Base-by-base conservation (phyloP, 2,329 filamentous ascomycete species). In the Phoma sp. region DNA sequence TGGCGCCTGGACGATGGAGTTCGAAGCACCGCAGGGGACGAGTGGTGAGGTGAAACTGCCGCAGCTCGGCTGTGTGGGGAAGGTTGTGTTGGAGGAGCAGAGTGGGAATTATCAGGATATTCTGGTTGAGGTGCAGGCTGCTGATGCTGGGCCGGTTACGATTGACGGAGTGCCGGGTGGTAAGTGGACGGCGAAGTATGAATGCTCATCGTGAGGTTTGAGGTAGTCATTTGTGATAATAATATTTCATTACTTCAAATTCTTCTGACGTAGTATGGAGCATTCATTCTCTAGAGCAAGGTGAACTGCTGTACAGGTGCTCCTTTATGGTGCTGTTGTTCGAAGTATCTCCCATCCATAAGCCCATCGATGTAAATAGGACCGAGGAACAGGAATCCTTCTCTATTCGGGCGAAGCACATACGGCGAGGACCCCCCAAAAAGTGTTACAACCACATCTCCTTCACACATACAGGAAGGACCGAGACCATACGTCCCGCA, bases 1-100 rank as follows among this genome's bases (percentile, higher is more conserved):
- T 3, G 58, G 60, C 4, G 41, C 66, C n/a, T 56, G 53, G 53
- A 35, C 55, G 22, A 49, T 72, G 22, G 62, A 64, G 12, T 71
- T 75, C 52, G 65, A 73, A 48, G 53, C 69, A 25, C 72, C 72
- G 0, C 57, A 62, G 36, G 71, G 68, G 3, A 75, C 71, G 1
- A 64, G n/a, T 43, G 71, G 73, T 4, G 66, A 68, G 39, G 61
- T 74, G 1, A 58, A 49, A 24, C 32, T 75, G 2, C 69, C 71
- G 13, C 43, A 57, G 15, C 29, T 62, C 21, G 48, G 52, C 0
- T 71, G 67, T 36, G 50, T 50, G 8, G 71, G 69, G 6, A 53
- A 51, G 2, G 41, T 71, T 21, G 27, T 64, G 5, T 22, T 73
- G 50, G 44, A 63, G 25, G 64, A 64, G 43, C 39, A 38, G 8